Conservation (phyloP, 129 eudicot genomes). For the Escallonia rubra region DNA sequence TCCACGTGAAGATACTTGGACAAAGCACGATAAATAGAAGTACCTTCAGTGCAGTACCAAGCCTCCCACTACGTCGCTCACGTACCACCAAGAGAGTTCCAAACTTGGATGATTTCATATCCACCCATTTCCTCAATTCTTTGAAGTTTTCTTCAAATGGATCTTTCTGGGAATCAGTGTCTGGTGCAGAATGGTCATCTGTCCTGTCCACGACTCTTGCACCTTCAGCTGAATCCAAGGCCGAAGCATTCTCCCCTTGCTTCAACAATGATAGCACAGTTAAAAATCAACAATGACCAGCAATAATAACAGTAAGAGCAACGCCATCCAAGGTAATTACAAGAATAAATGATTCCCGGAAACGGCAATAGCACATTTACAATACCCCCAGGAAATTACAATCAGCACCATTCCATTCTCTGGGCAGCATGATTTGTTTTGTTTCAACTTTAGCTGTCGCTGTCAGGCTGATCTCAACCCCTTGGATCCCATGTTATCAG, state of each 20-base stretch:
- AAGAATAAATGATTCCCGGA: background rate
- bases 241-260: conserved; percentile 56
- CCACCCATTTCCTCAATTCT: conserved; percentile 88
- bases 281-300: background rate
- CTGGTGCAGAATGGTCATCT: conserved; percentile 25
- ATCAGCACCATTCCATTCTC: no score
- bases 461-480: no score
- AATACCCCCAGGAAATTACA: background rate
- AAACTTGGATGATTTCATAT: conserved; percentile 58
- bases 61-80: conserved; percentile 66
- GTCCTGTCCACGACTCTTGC: conserved; percentile 33
- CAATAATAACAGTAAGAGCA: background rate
- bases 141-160: conserved; percentile 73
- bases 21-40: background rate
- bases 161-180: conserved; percentile 27
- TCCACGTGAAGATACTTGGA: background rate
- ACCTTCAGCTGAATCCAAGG: conserved; percentile 30
- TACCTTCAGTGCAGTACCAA: conserved; percentile 94
- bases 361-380: background rate
- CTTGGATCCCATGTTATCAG: no score
- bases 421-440: no score
- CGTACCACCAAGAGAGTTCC: conserved; percentile 66
- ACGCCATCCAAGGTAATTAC: background rate
- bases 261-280: conserved; percentile 6
- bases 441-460: no score